Percentiles rank a stretch among this genome's conserved stretches.
phyloP scores from a whole-genome alignment of 2,329 filamentous ascomycete species.

The Thelonectria blattea region DNA sequence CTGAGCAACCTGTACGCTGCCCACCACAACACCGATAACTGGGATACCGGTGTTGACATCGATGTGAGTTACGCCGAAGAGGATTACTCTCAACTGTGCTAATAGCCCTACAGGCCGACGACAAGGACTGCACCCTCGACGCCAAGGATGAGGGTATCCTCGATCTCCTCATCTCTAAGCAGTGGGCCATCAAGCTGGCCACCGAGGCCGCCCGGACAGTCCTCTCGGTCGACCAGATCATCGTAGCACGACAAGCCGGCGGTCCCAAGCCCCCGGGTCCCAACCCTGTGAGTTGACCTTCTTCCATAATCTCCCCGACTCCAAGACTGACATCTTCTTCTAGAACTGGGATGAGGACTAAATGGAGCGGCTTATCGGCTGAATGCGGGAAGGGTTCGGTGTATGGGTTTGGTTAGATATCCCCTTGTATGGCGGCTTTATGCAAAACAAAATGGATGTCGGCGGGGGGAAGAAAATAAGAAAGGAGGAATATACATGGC shows the following conservation, averaged over 20 bases:
- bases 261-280: constrained; percentile 96
- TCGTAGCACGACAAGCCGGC: constrained; percentile 95
- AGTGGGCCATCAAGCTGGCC: constrained; percentile 96
- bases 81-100: constrained; percentile 20
- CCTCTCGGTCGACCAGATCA: constrained; percentile 97
- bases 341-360: constrained; percentile 70
- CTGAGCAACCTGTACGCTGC: constrained; percentile 91
- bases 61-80: constrained; percentile 62
- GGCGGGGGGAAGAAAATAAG: not conserved
- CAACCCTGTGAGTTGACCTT: constrained; percentile 67
- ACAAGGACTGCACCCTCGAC: constrained; percentile 81
- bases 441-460: constrained; percentile 15
- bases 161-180: constrained; percentile 89
- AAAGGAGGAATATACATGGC: constrained; percentile 7
- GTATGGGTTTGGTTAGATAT: constrained; percentile 34
- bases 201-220: constrained; percentile 95
- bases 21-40: constrained; percentile 86
- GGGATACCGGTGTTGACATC: constrained; percentile 92
- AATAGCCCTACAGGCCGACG: constrained; percentile 64
- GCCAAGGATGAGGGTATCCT: constrained; percentile 88
- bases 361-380: constrained; percentile 41
- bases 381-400: constrained; percentile 30
- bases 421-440: constrained; percentile 10
- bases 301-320: not conserved
- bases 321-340: constrained; percentile 37